Evolutionary conservation across 805 yeast genomes (phyloP).

Genomic region (Metschnikowia hibisci): DNA sequence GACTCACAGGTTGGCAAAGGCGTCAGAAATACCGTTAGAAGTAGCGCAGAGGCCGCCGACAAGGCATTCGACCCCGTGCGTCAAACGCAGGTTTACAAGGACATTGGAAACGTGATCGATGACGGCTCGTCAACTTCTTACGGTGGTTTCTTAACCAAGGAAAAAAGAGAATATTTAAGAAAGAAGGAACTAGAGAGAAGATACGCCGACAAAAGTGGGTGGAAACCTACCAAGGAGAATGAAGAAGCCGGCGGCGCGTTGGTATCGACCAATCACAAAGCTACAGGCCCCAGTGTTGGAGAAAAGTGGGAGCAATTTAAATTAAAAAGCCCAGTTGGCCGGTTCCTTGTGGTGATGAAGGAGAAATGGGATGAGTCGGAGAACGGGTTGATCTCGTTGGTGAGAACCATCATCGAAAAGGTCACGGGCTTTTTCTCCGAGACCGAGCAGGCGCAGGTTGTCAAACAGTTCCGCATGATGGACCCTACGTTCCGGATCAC

Average conservation of each 20-base stretch:
- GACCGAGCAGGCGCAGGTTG: constrained; percentile 93
- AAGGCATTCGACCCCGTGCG: constrained; percentile 91
- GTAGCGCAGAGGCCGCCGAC: constrained; percentile 81
- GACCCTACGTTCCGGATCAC: constrained; percentile 86
- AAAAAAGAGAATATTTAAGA: constrained; percentile 71
- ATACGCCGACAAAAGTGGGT: constrained; percentile 53
- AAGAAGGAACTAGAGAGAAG: constrained; percentile 47
- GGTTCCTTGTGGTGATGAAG: constrained; percentile 54
- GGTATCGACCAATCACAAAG: constrained; percentile 76
- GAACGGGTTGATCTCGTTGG: constrained; percentile 77
- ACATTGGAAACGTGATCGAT: constrained; percentile 80
- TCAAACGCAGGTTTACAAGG: constrained; percentile 83
- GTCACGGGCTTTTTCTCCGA: constrained; percentile 89
- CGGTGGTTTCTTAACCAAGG: constrained; percentile 89
- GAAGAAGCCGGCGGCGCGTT: constrained; percentile 80
- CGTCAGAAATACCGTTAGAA: constrained; percentile 79
- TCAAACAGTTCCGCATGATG: constrained; percentile 76
- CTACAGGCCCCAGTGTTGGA: constrained; percentile 63
- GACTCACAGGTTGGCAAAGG: constrained; percentile 88
- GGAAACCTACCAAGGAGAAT: constrained; percentile 68
- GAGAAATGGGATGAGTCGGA: constrained; percentile 89
- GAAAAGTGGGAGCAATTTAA: constrained; percentile 65
- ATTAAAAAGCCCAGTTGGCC: constrained; percentile 67
- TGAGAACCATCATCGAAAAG: constrained; percentile 77
- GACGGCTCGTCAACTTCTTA: constrained; percentile 87